phyloP scores from a whole-genome alignment of 805 yeast genomes.

The Cyberlindnera samutprakarnensis region DNA sequence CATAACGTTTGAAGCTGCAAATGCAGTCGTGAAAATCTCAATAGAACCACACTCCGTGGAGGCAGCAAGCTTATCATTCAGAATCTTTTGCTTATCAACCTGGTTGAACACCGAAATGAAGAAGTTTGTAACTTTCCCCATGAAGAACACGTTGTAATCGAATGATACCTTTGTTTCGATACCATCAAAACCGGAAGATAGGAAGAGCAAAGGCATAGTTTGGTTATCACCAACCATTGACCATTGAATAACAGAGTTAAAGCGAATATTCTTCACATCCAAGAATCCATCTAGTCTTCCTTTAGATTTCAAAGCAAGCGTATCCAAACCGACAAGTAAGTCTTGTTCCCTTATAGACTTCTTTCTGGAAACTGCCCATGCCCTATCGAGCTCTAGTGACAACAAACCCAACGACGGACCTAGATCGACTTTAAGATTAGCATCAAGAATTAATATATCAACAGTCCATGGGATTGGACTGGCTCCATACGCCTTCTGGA shows the following conservation, averaged over 20 bases:
- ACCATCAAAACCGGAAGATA: constrained; percentile 48
- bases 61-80: constrained; percentile 57
- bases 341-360: constrained; percentile 65
- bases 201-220: constrained; percentile 59
- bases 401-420: constrained; percentile 79
- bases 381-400: constrained; percentile 42
- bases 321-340: constrained; percentile 51
- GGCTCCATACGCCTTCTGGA: constrained; percentile 52
- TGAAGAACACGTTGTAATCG: constrained; percentile 80
- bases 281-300: constrained; percentile 80
- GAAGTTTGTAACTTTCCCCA: constrained; percentile 43
- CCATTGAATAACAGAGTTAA: constrained; percentile 72
- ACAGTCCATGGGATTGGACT: constrained; percentile 71
- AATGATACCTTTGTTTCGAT: constrained; percentile 59
- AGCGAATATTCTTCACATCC: constrained; percentile 37
- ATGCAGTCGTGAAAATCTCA: constrained; percentile 65
- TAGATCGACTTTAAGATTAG: constrained; percentile 56
- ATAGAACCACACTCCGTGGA: constrained; percentile 41
- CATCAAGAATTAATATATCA: constrained; percentile 45
- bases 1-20: constrained; percentile 75
- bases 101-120: constrained; percentile 62
- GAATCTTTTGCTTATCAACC: constrained; percentile 36
- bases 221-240: constrained; percentile 35
- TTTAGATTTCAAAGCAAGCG: constrained; percentile 42
- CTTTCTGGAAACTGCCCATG: constrained; percentile 68